phyloP scores from a whole-genome alignment of 2,329 filamentous ascomycete species.

The Sordariomycetes sp. region DNA sequence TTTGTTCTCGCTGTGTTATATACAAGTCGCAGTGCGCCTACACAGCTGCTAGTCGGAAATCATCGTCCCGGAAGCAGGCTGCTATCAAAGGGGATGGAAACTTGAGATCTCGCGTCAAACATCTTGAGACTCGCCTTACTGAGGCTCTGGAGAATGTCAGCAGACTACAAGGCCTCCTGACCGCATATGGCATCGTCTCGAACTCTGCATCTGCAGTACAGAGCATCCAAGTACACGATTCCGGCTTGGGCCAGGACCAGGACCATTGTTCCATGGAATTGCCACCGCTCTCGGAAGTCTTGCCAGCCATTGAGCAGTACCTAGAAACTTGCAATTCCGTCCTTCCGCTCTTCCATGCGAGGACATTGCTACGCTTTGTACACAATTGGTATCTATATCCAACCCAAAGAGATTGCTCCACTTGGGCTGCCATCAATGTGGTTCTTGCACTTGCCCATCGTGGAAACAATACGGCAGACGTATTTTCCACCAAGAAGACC shows the following conservation, averaged over 20 bases:
- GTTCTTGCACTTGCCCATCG: conserved; percentile 3
- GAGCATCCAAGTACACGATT: background rate
- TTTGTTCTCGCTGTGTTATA: conserved; percentile 2
- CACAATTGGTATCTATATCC: conserved; percentile 1
- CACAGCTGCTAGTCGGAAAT: conserved; percentile 3
- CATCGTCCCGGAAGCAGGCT: background rate
- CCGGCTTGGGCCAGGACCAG: background rate
- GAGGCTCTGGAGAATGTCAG: background rate
- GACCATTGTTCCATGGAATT: background rate
- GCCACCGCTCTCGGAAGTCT: conserved; percentile 1
- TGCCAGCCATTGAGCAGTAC: conserved; percentile 1
- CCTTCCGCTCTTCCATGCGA: conserved; percentile 3
- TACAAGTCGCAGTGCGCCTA: conserved; percentile 3
- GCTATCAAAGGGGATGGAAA: background rate
- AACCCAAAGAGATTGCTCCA: background rate
- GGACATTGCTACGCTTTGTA: background rate
- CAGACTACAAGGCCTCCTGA: no score
- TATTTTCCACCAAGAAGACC: background rate
- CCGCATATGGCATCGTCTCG: no score
- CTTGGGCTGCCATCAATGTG: conserved; percentile 4
- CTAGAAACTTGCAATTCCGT: conserved; percentile 3
- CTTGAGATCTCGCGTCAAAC: background rate
- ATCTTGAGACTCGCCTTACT: background rate
- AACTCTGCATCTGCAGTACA: background rate
- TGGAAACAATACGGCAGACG: background rate